These are phyloP conservation scores for Artemisia tridentata DNA, from an alignment of 129 eudicot species.

Conservation along the genomic window DNA sequence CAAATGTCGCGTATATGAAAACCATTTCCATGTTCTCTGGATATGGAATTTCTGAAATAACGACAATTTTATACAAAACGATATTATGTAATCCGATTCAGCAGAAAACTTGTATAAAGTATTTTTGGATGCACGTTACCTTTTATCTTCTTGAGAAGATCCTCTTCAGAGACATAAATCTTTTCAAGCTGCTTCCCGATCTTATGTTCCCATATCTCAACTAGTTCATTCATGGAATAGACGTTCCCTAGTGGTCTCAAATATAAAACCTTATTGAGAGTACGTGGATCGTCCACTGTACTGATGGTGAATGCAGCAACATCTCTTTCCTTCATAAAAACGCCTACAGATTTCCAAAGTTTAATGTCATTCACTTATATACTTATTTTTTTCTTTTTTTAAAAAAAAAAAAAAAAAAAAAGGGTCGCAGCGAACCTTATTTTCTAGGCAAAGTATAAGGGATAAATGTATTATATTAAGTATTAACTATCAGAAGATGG, in stretches of 20 bases:
- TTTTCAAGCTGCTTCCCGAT: constrained; percentile 63
- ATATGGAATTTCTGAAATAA: constrained; percentile 62
- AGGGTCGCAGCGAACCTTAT: too few relatives aligned
- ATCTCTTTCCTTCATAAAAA: constrained; percentile 74
- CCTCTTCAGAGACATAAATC: constrained; percentile 56
- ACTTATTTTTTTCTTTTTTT: too few relatives aligned
- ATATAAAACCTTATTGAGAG: constrained; percentile 61
- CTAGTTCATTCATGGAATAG: constrained; percentile 74
- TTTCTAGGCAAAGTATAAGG: too few relatives aligned
- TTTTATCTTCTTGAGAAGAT: constrained; percentile 65
- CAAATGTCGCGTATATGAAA: constrained; percentile 75
- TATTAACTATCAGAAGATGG: too few relatives aligned
- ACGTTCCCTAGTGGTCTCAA: constrained; percentile 79
- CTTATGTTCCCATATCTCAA: constrained; percentile 74
- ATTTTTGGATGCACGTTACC: constrained; percentile 39
- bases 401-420: too few relatives aligned
- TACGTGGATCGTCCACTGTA: constrained; percentile 79
- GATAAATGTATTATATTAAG: too few relatives aligned
- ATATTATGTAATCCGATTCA: not conserved
- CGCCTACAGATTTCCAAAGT: constrained; percentile 37
- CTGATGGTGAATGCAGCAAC: constrained; percentile 81
- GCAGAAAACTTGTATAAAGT: not conserved
- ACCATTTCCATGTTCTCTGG: constrained; percentile 76
- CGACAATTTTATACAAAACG: not conserved
- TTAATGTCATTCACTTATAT: not conserved